Conservation (phyloP, 1,139 yeast species). For the Taphrina populina region DNA sequence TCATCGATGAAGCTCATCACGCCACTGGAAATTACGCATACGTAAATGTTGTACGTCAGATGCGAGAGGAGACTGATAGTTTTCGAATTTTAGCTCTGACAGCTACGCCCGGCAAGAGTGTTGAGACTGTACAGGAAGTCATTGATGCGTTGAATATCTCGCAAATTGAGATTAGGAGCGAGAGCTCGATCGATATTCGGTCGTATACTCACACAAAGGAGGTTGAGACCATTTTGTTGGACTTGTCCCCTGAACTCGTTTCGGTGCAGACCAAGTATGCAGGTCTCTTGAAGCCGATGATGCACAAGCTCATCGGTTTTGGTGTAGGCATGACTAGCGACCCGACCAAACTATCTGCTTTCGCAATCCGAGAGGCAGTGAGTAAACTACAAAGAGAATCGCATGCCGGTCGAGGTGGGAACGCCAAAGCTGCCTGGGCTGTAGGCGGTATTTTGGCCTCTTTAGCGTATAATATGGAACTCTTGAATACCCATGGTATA, state of each 20-base stretch:
- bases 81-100: constrained; percentile 81
- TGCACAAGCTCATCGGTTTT: constrained; percentile 64
- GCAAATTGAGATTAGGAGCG: constrained; percentile 80
- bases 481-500: constrained; percentile 76
- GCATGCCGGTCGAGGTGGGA: constrained; percentile 43
- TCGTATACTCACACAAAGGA: constrained; percentile 73
- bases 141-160: constrained; percentile 72
- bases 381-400: constrained; percentile 43
- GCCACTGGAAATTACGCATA: constrained; percentile 90
- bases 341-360: constrained; percentile 67
- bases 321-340: constrained; percentile 53
- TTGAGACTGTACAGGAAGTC: constrained; percentile 85
- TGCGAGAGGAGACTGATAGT: constrained; percentile 62
- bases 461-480: constrained; percentile 60
- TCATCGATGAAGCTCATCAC: constrained; percentile 94
- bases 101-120: constrained; percentile 80
- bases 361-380: constrained; percentile 68
- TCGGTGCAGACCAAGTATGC: constrained; percentile 56
- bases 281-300: constrained; percentile 62
- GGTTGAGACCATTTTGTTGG: constrained; percentile 60
- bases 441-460: constrained; percentile 58
- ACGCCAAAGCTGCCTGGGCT: constrained; percentile 38
- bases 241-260: constrained; percentile 54
- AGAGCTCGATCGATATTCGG: constrained; percentile 74
- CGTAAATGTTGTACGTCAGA: constrained; percentile 69